Evolutionary conservation across 2,329 filamentous ascomycete species (phyloP), one percentile per base, ranked within the genome.

Genomic region (Trichoderma citrinoviride): DNA sequence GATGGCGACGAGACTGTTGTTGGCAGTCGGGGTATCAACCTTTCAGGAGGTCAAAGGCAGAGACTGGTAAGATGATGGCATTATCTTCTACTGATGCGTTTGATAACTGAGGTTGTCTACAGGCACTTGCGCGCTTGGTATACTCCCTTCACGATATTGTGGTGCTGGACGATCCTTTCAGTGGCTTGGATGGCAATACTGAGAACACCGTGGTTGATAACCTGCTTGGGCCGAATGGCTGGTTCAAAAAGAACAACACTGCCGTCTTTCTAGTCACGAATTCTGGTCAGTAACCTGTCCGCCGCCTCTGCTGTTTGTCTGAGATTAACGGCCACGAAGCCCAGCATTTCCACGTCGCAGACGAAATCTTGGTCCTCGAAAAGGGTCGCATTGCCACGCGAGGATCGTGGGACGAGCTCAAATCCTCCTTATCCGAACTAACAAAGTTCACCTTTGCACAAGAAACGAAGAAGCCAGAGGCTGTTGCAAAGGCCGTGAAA

Each of bases 311-410:
- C 25, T 19, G 17, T n/a, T 23, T 3, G 21, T 5, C 17, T 5
- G 19, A 7, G 2, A 14, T 47, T 65, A 29, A 58, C 19, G 0
- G 5, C n/a, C 21, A 10, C 2, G 15, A 25, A 73, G 75, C 73
- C 2, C 71, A 75, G 33, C 73, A 77, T 57, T 78, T 82, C 14
- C 70, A 74, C 19, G 66, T 78, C 6, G 78, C 77, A 8, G 79
- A 82, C 68, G 72, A 79, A 6, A 70, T 83, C 12, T 67, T 82
- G 17, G 70, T 79, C 4, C 73, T 83, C 1, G 73, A 74, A 47
- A 52, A 74, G 52, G 73, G 73, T 2, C 70, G 67, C 0, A 74
- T 82, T 7, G 65, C 69, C 8, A 75, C 80, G 29, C 77, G 79
- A 67, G 80, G 80, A 1, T 67, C 66, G 12, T 81, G 79, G 72